Conservation (phyloP, 257 asterid genomes). For the Henckelia pumila region DNA sequence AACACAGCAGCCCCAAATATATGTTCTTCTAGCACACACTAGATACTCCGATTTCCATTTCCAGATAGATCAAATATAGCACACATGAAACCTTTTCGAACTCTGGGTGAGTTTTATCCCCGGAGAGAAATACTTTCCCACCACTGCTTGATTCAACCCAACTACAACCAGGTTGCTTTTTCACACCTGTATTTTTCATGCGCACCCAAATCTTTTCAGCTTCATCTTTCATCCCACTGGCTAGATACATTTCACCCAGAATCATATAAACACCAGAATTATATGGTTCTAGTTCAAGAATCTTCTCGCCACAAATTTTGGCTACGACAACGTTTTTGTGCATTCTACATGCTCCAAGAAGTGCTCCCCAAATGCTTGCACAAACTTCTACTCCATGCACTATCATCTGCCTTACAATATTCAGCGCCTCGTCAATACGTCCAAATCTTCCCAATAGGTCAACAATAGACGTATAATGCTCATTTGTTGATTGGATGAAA, state of each 20-base stretch:
- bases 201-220: slow-evolving; percentile 46
- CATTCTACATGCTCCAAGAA: slow-evolving; percentile 64
- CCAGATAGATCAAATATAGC: slow-evolving; percentile 43
- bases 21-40: neutral
- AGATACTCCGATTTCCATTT: slow-evolving; percentile 29
- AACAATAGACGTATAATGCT: slow-evolving; percentile 65
- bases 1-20: no score
- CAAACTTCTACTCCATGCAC: slow-evolving; percentile 39
- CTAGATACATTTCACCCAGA: slow-evolving; percentile 54
- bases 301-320: slow-evolving; percentile 55
- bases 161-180: slow-evolving; percentile 73
- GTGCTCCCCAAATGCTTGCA: slow-evolving; percentile 66
- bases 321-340: slow-evolving; percentile 47
- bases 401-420: slow-evolving; percentile 39
- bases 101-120: slow-evolving; percentile 50
- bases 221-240: slow-evolving; percentile 48
- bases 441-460: slow-evolving; percentile 65
- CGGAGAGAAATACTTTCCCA: slow-evolving; percentile 59
- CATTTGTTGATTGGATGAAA: slow-evolving; percentile 37
- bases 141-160: slow-evolving; percentile 56
- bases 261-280: slow-evolving; percentile 64
- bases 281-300: slow-evolving; percentile 51
- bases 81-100: slow-evolving; percentile 33
- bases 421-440: slow-evolving; percentile 45
- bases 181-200: slow-evolving; percentile 59